These are phyloP conservation scores for Penicillium janthinellum DNA, from an alignment of 2,329 filamentous ascomycete genomes.

Conservation along the genomic window DNA sequence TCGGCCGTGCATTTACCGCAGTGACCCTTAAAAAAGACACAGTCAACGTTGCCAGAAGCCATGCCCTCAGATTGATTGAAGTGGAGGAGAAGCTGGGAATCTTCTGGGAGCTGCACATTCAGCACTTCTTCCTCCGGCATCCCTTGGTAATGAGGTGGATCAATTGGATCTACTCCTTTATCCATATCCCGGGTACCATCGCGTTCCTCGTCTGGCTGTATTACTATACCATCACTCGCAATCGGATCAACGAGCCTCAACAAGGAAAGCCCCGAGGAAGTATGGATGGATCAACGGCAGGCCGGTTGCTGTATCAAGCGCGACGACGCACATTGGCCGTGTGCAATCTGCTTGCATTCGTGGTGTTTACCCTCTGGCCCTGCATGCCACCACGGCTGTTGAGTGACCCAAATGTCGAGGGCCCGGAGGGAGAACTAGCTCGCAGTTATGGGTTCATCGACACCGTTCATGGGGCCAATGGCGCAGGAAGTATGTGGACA, in stretches of 20 bases:
- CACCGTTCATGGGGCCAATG: slow-evolving; percentile 59
- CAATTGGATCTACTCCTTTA: slow-evolving; percentile 74
- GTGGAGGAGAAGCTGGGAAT: slow-evolving; percentile 66
- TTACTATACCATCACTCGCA: slow-evolving; percentile 68
- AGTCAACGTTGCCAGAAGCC: slow-evolving; percentile 67
- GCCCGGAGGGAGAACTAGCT: slow-evolving; percentile 58
- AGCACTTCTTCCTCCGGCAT: slow-evolving; percentile 58
- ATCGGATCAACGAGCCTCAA: slow-evolving; percentile 48
- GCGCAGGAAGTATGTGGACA: slow-evolving; percentile 70
- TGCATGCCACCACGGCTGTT: slow-evolving; percentile 63
- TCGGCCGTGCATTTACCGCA: slow-evolving; percentile 71
- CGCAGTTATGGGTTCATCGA: slow-evolving; percentile 63
- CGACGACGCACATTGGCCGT: slow-evolving; percentile 59
- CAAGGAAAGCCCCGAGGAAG: slow-evolving; percentile 40
- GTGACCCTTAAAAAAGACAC: slow-evolving; percentile 68
- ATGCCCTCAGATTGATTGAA: slow-evolving; percentile 68
- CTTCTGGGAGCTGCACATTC: slow-evolving; percentile 66
- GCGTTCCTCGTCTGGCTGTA: slow-evolving; percentile 68
- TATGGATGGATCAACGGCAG: slow-evolving; percentile 47
- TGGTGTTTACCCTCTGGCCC: slow-evolving; percentile 61
- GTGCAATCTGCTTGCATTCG: slow-evolving; percentile 62
- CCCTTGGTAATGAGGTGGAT: slow-evolving; percentile 66
- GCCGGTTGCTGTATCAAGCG: slow-evolving; percentile 57
- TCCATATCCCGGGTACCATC: slow-evolving; percentile 76
- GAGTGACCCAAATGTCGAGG: slow-evolving; percentile 56